phyloP scores from a whole-genome alignment of 2,329 filamentous ascomycete species.

The Colletotrichum sp. region DNA sequence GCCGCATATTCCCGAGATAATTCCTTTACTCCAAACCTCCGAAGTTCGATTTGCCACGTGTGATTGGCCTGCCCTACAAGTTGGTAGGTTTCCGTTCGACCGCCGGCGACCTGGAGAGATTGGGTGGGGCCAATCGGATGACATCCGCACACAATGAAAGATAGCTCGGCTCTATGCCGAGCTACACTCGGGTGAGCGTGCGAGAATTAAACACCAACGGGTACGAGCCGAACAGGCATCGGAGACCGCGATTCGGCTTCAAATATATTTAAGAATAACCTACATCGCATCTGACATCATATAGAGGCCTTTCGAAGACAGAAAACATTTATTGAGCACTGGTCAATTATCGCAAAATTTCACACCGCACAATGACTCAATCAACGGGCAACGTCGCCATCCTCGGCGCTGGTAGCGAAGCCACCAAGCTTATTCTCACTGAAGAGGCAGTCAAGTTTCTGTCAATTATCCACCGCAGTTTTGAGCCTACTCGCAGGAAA shows the following conservation, averaged over 20 bases:
- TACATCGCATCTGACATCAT: not conserved
- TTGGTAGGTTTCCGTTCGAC: not conserved
- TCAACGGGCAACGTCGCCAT: constrained; percentile 67
- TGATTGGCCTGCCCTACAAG: not conserved
- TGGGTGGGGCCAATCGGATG: constrained; percentile 8
- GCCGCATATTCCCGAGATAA: not conserved
- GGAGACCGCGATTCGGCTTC: not conserved
- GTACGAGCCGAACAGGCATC: not conserved
- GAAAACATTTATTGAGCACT: rapidly evolving
- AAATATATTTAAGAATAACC: not conserved
- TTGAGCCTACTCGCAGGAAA: constrained; percentile 81
- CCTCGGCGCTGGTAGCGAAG: constrained; percentile 73
- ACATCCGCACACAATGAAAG: not conserved
- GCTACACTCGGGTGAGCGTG: not conserved
- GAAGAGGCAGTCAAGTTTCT: constrained; percentile 84
- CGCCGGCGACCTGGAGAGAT: not conserved
- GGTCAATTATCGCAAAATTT: not conserved
- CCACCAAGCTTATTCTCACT: constrained; percentile 81
- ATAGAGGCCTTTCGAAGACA: not conserved
- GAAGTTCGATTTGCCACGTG: not conserved
- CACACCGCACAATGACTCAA: not conserved
- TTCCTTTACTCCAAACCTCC: not conserved
- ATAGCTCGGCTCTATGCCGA: constrained; percentile 6
- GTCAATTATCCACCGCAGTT: constrained; percentile 83
- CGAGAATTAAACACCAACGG: constrained; percentile 7